phyloP scores from a whole-genome alignment of 345 rosid species.

The Clausena lansium region DNA sequence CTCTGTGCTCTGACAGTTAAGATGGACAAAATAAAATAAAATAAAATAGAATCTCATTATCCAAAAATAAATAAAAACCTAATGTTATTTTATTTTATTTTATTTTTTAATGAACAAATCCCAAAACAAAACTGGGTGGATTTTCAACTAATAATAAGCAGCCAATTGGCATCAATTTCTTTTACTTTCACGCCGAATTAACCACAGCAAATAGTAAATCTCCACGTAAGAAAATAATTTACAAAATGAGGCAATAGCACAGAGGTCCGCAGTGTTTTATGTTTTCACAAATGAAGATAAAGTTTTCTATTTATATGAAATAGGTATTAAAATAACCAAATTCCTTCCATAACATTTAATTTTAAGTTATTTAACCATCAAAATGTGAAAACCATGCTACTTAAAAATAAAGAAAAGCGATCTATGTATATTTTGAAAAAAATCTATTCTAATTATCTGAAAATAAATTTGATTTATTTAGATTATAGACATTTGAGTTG shows the following conservation, averaged over 20 bases:
- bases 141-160: not conserved
- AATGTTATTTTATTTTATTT: no score
- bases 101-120: not conserved
- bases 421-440: not conserved
- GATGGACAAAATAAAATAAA: not conserved
- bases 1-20: not conserved
- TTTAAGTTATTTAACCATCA: no score
- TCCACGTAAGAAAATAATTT: not conserved
- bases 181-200: not conserved
- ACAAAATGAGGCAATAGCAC: not conserved
- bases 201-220: not conserved
- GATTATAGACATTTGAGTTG: no score
- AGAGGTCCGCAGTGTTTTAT: not conserved
- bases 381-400: no score
- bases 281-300: not conserved
- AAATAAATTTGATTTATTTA: no score
- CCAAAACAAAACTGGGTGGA: not conserved
- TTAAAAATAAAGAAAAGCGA: no score
- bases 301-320: no score
- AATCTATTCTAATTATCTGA: not conserved
- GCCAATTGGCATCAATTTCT: not conserved
- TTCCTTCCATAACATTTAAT: not conserved
- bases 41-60: not conserved
- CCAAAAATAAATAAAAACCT: not conserved
- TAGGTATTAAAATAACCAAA: not conserved